These are phyloP conservation scores for Albophoma yamanashiensis DNA, from an alignment of 2,329 filamentous ascomycete species.

Conservation along the genomic window DNA sequence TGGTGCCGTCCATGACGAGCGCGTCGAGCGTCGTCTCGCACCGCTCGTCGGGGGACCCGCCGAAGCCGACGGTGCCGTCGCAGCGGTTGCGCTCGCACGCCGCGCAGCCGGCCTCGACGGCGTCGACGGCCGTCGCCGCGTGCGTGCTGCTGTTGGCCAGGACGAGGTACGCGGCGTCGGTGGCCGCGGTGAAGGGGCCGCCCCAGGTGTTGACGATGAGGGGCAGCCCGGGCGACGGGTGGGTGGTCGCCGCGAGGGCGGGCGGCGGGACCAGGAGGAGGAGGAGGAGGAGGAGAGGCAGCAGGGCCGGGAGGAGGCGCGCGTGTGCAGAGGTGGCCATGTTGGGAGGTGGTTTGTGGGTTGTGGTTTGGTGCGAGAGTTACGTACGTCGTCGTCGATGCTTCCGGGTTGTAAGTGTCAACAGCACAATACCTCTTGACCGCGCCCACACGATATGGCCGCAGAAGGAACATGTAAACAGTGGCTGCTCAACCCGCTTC, in stretches of 20 bases:
- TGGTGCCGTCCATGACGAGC: constrained; percentile 45
- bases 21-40: constrained; percentile 50
- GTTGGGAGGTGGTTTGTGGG: not conserved
- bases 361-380: too few species aligned
- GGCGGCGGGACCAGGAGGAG: constrained; percentile 6
- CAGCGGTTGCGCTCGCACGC: constrained; percentile 42
- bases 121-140: constrained; percentile 33
- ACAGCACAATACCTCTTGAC: too few species aligned
- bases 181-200: constrained; percentile 39
- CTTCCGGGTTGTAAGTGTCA: too few species aligned
- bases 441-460: too few species aligned
- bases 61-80: constrained; percentile 43
- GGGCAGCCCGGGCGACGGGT: constrained; percentile 26
- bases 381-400: too few species aligned
- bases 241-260: constrained; percentile 7
- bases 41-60: constrained; percentile 42
- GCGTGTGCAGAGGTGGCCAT: constrained; percentile 3
- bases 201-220: constrained; percentile 46
- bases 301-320: constrained; percentile 4
- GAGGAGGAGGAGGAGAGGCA: constrained; percentile 4
- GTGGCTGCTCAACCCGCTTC: too few species aligned
- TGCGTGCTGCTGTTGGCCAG: constrained; percentile 13
- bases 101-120: constrained; percentile 38
- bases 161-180: constrained; percentile 35
- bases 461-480: too few species aligned